phyloP scores from a whole-genome alignment of 1,284 basidiomycete genomes.

The Boletellus deceptivus region DNA sequence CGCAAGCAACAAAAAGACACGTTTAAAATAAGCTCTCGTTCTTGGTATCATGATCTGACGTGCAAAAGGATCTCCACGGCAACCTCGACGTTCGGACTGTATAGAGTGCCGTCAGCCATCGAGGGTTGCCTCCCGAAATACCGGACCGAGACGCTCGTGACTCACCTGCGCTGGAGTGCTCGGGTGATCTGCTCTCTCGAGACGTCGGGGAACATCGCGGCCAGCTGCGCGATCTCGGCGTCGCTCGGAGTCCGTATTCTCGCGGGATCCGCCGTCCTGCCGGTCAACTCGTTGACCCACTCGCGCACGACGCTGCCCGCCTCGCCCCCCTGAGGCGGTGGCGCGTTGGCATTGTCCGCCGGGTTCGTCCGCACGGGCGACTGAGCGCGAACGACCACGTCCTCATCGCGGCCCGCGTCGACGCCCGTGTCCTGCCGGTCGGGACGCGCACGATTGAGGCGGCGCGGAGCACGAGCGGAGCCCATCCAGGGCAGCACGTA shows the following conservation, averaged over 20 bases:
- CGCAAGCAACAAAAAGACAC: neutral
- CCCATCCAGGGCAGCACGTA: slow-evolving; percentile 66
- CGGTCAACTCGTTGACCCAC: slow-evolving; percentile 81
- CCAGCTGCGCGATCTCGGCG: slow-evolving; percentile 70
- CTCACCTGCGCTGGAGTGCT: slow-evolving; percentile 80
- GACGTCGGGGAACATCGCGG: slow-evolving; percentile 81
- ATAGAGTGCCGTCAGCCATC: slow-evolving; percentile 1
- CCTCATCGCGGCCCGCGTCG: slow-evolving; percentile 36
- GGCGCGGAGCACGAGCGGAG: slow-evolving; percentile 51
- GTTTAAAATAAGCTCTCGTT: no score
- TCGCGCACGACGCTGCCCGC: slow-evolving; percentile 61
- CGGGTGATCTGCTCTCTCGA: slow-evolving; percentile 72
- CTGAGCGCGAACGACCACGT: slow-evolving; percentile 57
- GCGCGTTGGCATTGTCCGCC: slow-evolving; percentile 1
- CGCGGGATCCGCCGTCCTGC: slow-evolving; percentile 50
- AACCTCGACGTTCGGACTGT: slow-evolving; percentile 70
- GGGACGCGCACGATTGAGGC: slow-evolving; percentile 59
- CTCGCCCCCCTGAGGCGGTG: slow-evolving; percentile 15
- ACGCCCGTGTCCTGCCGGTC: slow-evolving; percentile 36
- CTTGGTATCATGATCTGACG: slow-evolving; percentile 27
- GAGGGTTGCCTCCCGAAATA: neutral
- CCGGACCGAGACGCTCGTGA: slow-evolving; percentile 1
- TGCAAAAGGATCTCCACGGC: slow-evolving; percentile 78
- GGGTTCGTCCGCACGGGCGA: slow-evolving; percentile 28
- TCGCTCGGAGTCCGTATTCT: slow-evolving; percentile 71